Evolutionary conservation across 2,329 filamentous ascomycete genomes (phyloP), one percentile per base, ranked within the genome.

Genomic region (Coniosporium tulheliwenetii): DNA sequence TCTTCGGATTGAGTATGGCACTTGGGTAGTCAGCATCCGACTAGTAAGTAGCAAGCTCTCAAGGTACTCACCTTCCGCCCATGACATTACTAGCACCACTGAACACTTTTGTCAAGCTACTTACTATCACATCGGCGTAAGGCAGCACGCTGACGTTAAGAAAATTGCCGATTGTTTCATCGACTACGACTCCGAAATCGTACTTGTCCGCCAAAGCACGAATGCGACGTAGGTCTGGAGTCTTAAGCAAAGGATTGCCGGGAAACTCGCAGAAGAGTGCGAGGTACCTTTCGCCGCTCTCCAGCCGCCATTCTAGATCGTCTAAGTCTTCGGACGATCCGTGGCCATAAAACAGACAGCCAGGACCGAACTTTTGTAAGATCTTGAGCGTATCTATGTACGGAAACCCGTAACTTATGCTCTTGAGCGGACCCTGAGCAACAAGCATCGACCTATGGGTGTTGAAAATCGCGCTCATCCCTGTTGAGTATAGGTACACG

Each of bases 41-140:
- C 19, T 26, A 4, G 19, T 26, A 26, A 32, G 30, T 33, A 36
- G 14, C 3, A 26, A 26, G 19, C 19, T 26, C 19, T 26, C 4
- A 26, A 26, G 19, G 33, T 26, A 39, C 49, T 42, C 47, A 65
- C 65, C 79, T 82, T 42, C 91, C 91, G 43, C 87, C 91, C 89
- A 96, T 96, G 49, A 98, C 91, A 59, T 98, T 96, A 59, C 85
- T 91, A 61, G 95, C 91, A 39, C 91, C 91, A 42, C 85, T 93
- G 64, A 98, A 98, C 41, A 96, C 81, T 60, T 98, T 98, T 38
- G 91, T 96, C 44, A 98, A 68, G 56, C 85, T 93, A 66, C 85
- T 94, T 42, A 94, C 89, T 5, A 96, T 84, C 12, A 96, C 71
- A 60, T 98, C 91, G 44, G 85, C 84, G 54, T 80, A 82, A 2